Evolutionary conservation across 495 filamentous ascomycete species (phyloP), one percentile per base, ranked within the genome.

Genomic region (Neurospora sp.): DNA sequence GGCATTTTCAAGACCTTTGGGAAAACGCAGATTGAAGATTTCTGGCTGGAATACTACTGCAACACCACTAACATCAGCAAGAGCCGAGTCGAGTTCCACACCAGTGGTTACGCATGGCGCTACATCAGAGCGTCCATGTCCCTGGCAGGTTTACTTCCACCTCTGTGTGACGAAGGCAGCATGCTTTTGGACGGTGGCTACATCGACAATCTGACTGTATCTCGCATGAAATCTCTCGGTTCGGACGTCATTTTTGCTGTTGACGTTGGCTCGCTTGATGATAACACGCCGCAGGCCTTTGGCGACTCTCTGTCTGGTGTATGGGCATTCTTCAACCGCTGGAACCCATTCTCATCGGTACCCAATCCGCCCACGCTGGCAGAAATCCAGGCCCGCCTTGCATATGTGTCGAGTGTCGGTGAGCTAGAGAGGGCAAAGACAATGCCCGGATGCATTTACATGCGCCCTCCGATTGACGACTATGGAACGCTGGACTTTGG

Each of bases 1-100:
- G 96, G 96, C 13, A 98, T 99, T 78, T 99, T 98, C 88, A 98
- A 98, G 83, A 94, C 96, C 0, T 97, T 99, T 81, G 95, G 94
- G 10, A 92, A 97, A 74, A 91, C 92, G 43, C 96, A 98, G 81
- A 98, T 99, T 71, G 96, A 99, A 83, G 96, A 98, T 80, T 98
- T 98, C 80, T 98, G 96, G 96, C 88, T 99, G 19, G 93, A 97
- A 73, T 99, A 94, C 83, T 99, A 98, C 85, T 98, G 96, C 86
- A 99, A 99, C 81, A 98, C 94, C 0, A 98, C 96, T 36, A 98
- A 97, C 77, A 98, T 99, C 83, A 93, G 90, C 83, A 94, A 94
- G 77, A 93, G 90, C 43, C 89, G 94, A 9, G 88, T 89, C 4
- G 94, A 98, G 79, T 93, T 94, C 81, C 96, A 99, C 82, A 97